Base-by-base conservation (phyloP, 2,329 filamentous ascomycete species). In the Westerdykella aurantiaca region DNA sequence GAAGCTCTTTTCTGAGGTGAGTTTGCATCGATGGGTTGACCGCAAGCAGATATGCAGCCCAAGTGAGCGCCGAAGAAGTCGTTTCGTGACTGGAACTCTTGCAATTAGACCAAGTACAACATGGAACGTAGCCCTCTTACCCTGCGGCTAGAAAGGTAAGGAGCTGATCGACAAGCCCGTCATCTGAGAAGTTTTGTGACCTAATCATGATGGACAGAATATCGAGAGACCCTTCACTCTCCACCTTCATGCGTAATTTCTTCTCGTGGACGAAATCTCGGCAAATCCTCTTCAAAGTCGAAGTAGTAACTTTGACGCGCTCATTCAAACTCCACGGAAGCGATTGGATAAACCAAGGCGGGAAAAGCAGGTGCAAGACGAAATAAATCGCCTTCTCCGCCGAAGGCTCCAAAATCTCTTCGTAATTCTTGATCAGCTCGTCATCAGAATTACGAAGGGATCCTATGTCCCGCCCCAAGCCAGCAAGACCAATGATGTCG, bases 31-130 rank as follows among this genome's bases (percentile, higher is more conserved):
- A 74, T 0, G 80, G 82, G 54, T 88, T 67, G 16, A 75, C 73
- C 53, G 79, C 79, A n/a, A 93, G 76, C 35, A 83, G 70, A 60
- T 88, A 86, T 6, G 82, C 68, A 3, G 83, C 78, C 85, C 86
- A 91, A n/a, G 82, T 85, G 60, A 93, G 74, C 14, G 86, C 77
- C 1, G 82, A 78, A 1, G 87, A 81, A 0, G 86, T 90, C 1
- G 87, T 91, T 68, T 91, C 86, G 64, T 91, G 87, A 5, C 71
- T 66, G 37, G 9, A 4, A 17, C 21, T 18, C 33, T 35, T 35
- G 6, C 7, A 37, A 37, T 51, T 42, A 51, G 45, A 14, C 31
- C 9, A 38, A 18, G 11, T 10, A 5, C 25, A 29, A 12, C 4
- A 29, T 29, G 14, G 34, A 29, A 11, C 22, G 14, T 13, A 60